Evolutionary conservation across 2,329 filamentous ascomycete species (phyloP).

Genomic region (Bisporella sp.): DNA sequence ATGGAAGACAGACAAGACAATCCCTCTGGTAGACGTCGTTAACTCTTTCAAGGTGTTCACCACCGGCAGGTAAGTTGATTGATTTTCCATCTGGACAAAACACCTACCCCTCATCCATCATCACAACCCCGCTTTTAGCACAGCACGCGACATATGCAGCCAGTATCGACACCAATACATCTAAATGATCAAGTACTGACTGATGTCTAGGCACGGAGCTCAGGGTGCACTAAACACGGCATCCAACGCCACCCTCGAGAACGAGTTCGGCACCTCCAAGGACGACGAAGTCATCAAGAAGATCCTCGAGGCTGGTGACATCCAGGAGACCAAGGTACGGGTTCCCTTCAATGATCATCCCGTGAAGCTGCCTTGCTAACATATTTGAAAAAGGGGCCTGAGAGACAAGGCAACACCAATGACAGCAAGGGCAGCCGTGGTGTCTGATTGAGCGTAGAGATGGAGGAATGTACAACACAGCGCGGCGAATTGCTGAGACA

Average conservation of each 20-base stretch:
- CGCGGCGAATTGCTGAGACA: too few species aligned
- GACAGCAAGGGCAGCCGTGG: slow-evolving; percentile 21
- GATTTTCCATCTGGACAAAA: slow-evolving; percentile 2
- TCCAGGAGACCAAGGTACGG: slow-evolving; percentile 55
- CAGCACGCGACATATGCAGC: neutral
- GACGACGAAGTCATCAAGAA: slow-evolving; percentile 75
- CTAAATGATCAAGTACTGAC: neutral
- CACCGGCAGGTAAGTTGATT: slow-evolving; percentile 70
- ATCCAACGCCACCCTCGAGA: slow-evolving; percentile 67
- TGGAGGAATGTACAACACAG: too few species aligned
- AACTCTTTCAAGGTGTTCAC: slow-evolving; percentile 84
- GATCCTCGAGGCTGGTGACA: slow-evolving; percentile 70
- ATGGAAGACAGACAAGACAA: slow-evolving; percentile 73
- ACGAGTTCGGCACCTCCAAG: slow-evolving; percentile 76
- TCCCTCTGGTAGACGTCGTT: slow-evolving; percentile 79
- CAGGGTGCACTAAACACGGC: slow-evolving; percentile 75
- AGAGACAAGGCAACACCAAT: slow-evolving; percentile 28
- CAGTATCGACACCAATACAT: neutral
- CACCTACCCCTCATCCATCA: slow-evolving; percentile 1
- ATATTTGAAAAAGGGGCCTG: slow-evolving; percentile 20
- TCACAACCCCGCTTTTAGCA: neutral
- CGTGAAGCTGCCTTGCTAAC: neutral
- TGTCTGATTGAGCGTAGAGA: too few species aligned
- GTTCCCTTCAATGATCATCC: neutral
- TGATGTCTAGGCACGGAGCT: slow-evolving; percentile 62